Evolutionary conservation across 2,329 filamentous ascomycete species (phyloP).

Genomic region (Xylariaceae sp.): DNA sequence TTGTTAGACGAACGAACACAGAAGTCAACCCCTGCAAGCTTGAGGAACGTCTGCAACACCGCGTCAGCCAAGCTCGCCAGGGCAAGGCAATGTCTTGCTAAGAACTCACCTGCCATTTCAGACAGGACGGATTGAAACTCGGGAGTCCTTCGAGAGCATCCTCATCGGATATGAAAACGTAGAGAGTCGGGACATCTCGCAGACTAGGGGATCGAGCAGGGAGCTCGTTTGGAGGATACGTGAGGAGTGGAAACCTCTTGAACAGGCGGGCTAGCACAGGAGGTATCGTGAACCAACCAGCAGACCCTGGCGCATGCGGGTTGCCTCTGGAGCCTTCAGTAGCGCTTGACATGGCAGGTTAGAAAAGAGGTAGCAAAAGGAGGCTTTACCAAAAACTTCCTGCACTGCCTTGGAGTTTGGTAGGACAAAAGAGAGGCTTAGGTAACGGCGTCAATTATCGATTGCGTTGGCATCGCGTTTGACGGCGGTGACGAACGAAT

Average conservation of each 20-base stretch:
- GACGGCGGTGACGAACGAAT: not conserved
- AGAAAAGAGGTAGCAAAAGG: not conserved
- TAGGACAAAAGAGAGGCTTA: not conserved
- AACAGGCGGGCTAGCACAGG: constrained; percentile 76
- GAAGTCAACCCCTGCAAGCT: constrained; percentile 66
- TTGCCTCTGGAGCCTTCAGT: constrained; percentile 11
- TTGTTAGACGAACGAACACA: constrained; percentile 71
- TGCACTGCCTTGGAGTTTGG: not conserved
- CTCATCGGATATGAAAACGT: constrained; percentile 67
- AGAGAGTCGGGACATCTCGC: constrained; percentile 52
- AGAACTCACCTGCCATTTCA: constrained; percentile 84
- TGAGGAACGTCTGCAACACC: constrained; percentile 66
- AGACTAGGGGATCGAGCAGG: constrained; percentile 46
- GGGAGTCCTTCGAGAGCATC: constrained; percentile 58
- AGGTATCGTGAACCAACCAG: constrained; percentile 56
- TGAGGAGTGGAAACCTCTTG: constrained; percentile 72
- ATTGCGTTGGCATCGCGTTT: not conserved
- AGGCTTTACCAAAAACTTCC: not conserved
- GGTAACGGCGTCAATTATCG: not conserved
- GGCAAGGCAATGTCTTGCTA: not conserved
- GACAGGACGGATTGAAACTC: constrained; percentile 85
- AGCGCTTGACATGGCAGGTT: constrained; percentile 7
- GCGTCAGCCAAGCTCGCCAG: not conserved
- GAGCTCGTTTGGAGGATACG: constrained; percentile 69
- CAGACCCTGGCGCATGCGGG: constrained; percentile 23